Evolutionary conservation across 2,329 filamentous ascomycete species (phyloP), one percentile per base, ranked within the genome.

Genomic region (Hymenoscyphus linearis): DNA sequence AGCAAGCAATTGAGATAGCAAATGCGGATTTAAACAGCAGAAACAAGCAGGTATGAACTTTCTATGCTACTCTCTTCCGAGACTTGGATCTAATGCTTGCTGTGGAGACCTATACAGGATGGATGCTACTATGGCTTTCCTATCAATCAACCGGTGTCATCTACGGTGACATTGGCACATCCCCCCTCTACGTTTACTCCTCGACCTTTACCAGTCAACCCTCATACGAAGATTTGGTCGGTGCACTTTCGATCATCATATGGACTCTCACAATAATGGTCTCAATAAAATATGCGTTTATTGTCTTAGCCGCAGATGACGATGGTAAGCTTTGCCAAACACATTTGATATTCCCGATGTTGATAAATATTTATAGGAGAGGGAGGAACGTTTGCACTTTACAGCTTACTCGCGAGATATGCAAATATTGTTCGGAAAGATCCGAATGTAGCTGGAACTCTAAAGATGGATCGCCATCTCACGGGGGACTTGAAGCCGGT

Each of bases 181-280:
- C 80, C 62, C 86, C 85, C n/a, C 81, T 90, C 18, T 90, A 90
- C 68, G 86, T 89, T 18, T 89, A 77, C 72, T 88, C 85, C 18
- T 86, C 83, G n/a, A 88, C 85, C 0, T 90, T 90, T 68, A 76
- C 79, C 27, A 74, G 76, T 2, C 74, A 79, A 16, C 85, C 85
- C 0, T 77, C 74, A 6, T 80, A 81, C 66, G 77, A 82, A 25
- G 83, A 88, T 66, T 76, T 90, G 2, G 76, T 88, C 53, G 84
- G 86, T 54, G 85, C 83, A 0, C 75, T 89, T 1, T 89, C 86
- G 3, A 80, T 90, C 52, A 83, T 90, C 63, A 82, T 90, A 53
- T 90, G 86, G 87, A 82, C 85, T 0, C 74, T 90, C 36, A 87
- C 84, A 26, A 75, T 89, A 63, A 87, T 90, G 74, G 86, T 90